Percentiles rank a stretch among this genome's conserved stretches.
These are phyloP conservation scores for Periconia digitata DNA, from an alignment of 2,329 filamentous ascomycete genomes.

Conservation along the genomic window DNA sequence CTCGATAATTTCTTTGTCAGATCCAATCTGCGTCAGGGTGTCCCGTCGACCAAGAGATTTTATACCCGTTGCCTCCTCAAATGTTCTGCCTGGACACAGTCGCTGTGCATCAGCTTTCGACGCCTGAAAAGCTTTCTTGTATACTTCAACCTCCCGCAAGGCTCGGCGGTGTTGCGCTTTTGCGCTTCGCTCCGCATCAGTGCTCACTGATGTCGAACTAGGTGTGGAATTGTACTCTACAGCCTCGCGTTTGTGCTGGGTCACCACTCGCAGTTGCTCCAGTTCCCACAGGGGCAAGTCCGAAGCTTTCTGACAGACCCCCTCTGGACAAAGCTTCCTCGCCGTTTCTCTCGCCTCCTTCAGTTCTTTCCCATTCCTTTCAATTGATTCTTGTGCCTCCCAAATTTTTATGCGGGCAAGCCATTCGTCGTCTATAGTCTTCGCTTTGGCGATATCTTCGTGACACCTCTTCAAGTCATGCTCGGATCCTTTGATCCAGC, in stretches of 20 bases:
- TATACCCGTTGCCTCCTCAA: constrained; percentile 1
- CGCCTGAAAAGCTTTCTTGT: neutral
- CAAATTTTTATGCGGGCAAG: neutral
- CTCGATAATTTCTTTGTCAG: neutral
- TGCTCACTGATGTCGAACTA: neutral
- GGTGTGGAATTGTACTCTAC: neutral
- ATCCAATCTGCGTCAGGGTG: neutral
- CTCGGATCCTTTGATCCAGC: neutral
- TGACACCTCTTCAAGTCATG: neutral
- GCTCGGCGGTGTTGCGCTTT: neutral
- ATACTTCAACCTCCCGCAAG: neutral
- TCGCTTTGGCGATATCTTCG: neutral
- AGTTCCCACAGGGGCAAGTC: constrained; percentile 7
- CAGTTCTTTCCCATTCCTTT: neutral
- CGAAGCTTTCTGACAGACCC: constrained; percentile 2
- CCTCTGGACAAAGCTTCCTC: constrained; percentile 4
- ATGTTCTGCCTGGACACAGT: constrained; percentile 2
- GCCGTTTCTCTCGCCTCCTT: constrained; percentile 2
- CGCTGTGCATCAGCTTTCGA: constrained; percentile 1
- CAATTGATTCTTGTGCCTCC: neutral
- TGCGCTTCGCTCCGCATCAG: neutral
- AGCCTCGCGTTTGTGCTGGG: neutral
- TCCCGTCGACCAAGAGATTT: constrained; percentile 1
- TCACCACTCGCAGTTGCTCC: constrained; percentile 1
- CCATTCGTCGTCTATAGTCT: constrained; percentile 3